These are phyloP conservation scores for Aspergillus ustus DNA, from an alignment of 2,329 filamentous ascomycete genomes.

Conservation along the genomic window DNA sequence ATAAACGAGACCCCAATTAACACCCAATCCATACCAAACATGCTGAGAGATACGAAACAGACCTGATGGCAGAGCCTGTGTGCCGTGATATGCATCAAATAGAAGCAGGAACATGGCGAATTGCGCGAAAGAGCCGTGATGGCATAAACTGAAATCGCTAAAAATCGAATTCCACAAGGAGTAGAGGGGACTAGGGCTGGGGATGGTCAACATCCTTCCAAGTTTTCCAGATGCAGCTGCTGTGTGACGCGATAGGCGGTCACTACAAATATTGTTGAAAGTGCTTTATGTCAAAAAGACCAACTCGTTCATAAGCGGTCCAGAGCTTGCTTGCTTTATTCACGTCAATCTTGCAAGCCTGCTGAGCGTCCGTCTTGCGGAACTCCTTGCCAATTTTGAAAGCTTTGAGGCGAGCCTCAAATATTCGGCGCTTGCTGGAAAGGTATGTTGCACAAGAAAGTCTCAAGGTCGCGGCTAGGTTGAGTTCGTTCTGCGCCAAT, in stretches of 20 bases:
- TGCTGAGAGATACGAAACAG: neutral
- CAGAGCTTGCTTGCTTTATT: constrained; percentile 96
- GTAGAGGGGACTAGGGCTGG: neutral
- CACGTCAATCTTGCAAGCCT: constrained; percentile 97
- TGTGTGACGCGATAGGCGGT: constrained; percentile 17
- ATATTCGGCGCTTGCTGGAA: constrained; percentile 91
- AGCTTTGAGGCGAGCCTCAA: constrained; percentile 73
- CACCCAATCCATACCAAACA: neutral
- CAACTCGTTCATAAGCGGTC: constrained; percentile 84
- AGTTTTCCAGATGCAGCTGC: neutral
- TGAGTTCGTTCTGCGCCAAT: constrained; percentile 75
- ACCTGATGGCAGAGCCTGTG: neutral
- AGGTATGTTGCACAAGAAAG: constrained; percentile 88
- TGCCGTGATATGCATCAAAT: neutral
- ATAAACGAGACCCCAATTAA: neutral
- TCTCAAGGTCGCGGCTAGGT: constrained; percentile 76
- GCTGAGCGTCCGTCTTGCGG: constrained; percentile 92
- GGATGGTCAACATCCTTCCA: neutral
- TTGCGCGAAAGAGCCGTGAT: neutral
- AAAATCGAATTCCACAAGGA: constrained; percentile 3
- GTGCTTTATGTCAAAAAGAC: constrained; percentile 71
- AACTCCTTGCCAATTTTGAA: constrained; percentile 76
- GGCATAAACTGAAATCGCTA: constrained; percentile 16
- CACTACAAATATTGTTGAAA: constrained; percentile 50
- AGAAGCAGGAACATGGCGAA: neutral